Evolutionary conservation across 139 green algal species (phyloP).

Genomic region (Tetraselmis chui): DNA sequence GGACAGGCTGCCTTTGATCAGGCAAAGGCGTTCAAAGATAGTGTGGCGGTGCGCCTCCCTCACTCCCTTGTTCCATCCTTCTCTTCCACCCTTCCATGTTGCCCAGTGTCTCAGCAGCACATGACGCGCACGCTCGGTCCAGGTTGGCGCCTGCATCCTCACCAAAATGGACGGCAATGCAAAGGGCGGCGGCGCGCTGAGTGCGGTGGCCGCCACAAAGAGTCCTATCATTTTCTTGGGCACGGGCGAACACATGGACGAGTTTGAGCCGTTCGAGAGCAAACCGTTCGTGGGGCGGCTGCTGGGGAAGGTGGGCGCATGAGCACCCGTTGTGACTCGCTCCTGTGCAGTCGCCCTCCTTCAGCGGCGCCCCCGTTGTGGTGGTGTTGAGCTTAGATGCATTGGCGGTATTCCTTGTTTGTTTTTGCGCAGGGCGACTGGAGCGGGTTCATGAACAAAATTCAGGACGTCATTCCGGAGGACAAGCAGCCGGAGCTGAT

Average conservation of each 20-base stretch:
- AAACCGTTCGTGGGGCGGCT: slow-evolving; percentile 91
- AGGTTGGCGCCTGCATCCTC: slow-evolving; percentile 91
- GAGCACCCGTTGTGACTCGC: too few relatives aligned
- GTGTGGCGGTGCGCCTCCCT: slow-evolving; percentile 62
- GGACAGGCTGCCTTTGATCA: slow-evolving; percentile 95
- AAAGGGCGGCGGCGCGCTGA: slow-evolving; percentile 93
- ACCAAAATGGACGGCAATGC: slow-evolving; percentile 99
- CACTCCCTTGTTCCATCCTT: not conserved
- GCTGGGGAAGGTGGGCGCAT: slow-evolving; percentile 65
- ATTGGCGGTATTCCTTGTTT: too few relatives aligned
- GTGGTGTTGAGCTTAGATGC: too few relatives aligned
- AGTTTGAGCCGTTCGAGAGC: slow-evolving; percentile 96
- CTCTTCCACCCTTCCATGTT: not conserved
- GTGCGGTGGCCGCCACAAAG: slow-evolving; percentile 86
- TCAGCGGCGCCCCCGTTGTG: too few relatives aligned
- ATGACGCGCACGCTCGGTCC: not conserved
- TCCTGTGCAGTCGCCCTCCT: too few relatives aligned
- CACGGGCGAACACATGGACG: slow-evolving; percentile 97
- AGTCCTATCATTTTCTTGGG: slow-evolving; percentile 95
- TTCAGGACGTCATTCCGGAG: slow-evolving; percentile 52
- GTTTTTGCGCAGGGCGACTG: slow-evolving; percentile 83
- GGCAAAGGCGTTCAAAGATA: slow-evolving; percentile 92
- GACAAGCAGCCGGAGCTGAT: slow-evolving; percentile 86
- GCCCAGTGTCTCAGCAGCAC: too few relatives aligned
- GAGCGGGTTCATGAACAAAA: slow-evolving; percentile 89